Evolutionary conservation across 129 eudicot species (phyloP), one percentile per base, ranked within the genome.

Genomic region (Pulicaria dysenterica): DNA sequence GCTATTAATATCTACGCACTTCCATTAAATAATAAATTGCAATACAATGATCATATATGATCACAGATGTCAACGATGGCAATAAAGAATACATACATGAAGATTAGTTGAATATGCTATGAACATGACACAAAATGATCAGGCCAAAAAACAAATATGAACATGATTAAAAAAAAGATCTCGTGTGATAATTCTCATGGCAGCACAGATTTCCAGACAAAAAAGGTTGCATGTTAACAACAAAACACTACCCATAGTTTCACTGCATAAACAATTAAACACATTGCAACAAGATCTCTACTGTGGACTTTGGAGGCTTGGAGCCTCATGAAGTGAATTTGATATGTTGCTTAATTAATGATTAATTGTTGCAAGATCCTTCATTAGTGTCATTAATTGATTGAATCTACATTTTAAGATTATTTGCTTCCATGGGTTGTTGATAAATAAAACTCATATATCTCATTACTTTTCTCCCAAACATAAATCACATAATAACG

Each of bases 61-160:
- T 65, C 70, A 65, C 11, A 19, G 56, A 65, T 43, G 19, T 44
- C 56, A 45, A 58, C 2, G 8, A 11, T 10, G 13, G 42, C 64
- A 59, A 59, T 59, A 37, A 57, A 58, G 41, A 58, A 36, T 34
- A 58, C 42, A 59, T 43, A 59, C 16, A 59, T 24, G 39, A 59
- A 4, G 14, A 19, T 9, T 9, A 59, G 19, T 36, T 38, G 5
- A 37, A 31, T 10, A 58, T 1, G 8, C 40, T 1, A 31, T 12
- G 14, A 34, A 8, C 16, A 56, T 56, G 61, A 12, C 61, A 17
- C 31, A 31, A 38, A 19, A 24, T 34, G 64, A 58, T 58, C 64
- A 58, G 64, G 64, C 64, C 16, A 11, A 31, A 34, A 34, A 58
- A 56, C 40, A 56, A 9, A 31, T 57, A 31, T 2, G 64, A 58